Base-by-base conservation (phyloP, 495 filamentous ascomycete genomes). In the Peziza echinospora region DNA sequence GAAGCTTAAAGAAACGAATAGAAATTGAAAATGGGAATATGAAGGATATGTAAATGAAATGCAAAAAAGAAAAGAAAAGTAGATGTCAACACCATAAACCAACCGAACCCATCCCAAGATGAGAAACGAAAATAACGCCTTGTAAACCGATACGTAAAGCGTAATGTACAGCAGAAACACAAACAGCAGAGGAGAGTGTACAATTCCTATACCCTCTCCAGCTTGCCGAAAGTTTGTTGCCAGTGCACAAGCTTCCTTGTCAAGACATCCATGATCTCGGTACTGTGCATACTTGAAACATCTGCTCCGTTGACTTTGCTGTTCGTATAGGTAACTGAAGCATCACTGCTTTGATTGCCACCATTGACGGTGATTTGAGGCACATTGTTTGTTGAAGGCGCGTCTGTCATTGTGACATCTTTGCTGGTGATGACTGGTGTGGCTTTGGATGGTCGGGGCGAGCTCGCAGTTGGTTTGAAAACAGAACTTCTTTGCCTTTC, bases 191-290 rank as follows among this genome's bases (percentile, higher is more conserved):
- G 13, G 3, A 11, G 6, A 37, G 30, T 17, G 30, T 37, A n/a
- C 19, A 37, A 17, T 3, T 17, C 6, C 19, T 37, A 37, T 37
- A 37, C 30, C 19, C 19, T 37, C 19, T 7, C 30, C 30, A 37
- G 13, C 30, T 37, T 37, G 6, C 41, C 41, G 41, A 21, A 43
- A 22, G 41, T 43, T 42, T 65, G 63, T 51, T 73, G 70, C 70
- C 70, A 73, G 41, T 69, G 68, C 52, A 73, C 63, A 23, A 73
- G 55, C 54, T 70, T 63, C 19, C 67, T 67, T 30, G 68, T 73
- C 49, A 73, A 61, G 43, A 70, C 67, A 47, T 72, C 70, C 70
- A 72, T 73, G 68, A 72, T 73, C 50, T 71, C 69, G 19, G 67
- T 56, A 45, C 66, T 69, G 49, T 57, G 68, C 21, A 73, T 65